A percentile compares a stretch with the other conserved stretches of the same genome.
These are phyloP conservation scores for Globisporangium cylindrosporum DNA, from an alignment of 352 stramenopile species.

Conservation along the genomic window DNA sequence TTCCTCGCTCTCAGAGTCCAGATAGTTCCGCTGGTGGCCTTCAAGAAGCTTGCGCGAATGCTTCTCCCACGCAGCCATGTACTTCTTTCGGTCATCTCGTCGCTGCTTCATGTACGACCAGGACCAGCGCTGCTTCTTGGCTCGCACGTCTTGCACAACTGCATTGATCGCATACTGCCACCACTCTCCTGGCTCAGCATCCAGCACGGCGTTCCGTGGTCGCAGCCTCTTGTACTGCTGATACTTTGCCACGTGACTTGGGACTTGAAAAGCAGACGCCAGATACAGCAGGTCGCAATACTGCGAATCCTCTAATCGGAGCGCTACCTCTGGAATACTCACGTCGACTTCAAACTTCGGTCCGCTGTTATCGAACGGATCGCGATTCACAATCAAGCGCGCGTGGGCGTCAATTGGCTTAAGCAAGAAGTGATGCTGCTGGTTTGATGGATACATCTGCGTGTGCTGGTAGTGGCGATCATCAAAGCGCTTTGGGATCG, in stretches of 20 bases:
- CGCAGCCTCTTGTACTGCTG: slow-evolving; percentile 72
- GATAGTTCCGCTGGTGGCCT: slow-evolving; percentile 31
- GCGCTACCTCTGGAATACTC: slow-evolving; percentile 69
- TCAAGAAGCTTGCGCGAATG: slow-evolving; percentile 24
- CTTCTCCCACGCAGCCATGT: slow-evolving; percentile 65
- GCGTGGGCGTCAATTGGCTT: slow-evolving; percentile 81
- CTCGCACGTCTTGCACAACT: slow-evolving; percentile 52
- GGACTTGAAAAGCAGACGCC: slow-evolving; percentile 62
- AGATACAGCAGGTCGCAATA: slow-evolving; percentile 88
- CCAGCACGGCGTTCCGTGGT: slow-evolving; percentile 47
- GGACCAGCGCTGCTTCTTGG: slow-evolving; percentile 71
- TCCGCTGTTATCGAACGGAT: slow-evolving; percentile 69
- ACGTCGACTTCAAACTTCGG: slow-evolving; percentile 85
- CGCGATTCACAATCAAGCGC: slow-evolving; percentile 78
- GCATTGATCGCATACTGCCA: slow-evolving; percentile 80
- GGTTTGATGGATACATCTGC: slow-evolving; percentile 67
- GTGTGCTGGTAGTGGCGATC: slow-evolving; percentile 56
- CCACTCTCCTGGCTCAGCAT: slow-evolving; percentile 56
- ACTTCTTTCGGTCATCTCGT: slow-evolving; percentile 72
- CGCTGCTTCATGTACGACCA: slow-evolving; percentile 83
- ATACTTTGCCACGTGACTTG: slow-evolving; percentile 75
- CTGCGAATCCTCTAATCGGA: slow-evolving; percentile 83
- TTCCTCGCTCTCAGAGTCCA: slow-evolving; percentile 56
- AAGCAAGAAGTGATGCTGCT: slow-evolving; percentile 84
- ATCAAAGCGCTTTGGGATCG: slow-evolving; percentile 85